Percentiles rank a stretch among this genome's conserved stretches.
phyloP scores from a whole-genome alignment of 805 yeast species.

The Yamadazyma akitaensis region DNA sequence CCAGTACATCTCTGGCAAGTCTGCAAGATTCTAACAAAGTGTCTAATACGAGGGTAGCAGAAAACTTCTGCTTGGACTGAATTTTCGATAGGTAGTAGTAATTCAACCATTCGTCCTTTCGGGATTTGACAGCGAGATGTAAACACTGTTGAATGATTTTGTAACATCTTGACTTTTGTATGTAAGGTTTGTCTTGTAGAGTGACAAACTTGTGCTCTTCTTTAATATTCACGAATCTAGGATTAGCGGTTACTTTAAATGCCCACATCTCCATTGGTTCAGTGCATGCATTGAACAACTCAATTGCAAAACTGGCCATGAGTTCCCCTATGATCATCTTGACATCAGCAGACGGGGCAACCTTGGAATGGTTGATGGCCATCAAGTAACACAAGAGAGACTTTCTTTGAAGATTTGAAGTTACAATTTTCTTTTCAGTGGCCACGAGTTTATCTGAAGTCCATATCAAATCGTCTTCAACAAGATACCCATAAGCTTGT shows the following conservation, averaged over 20 bases:
- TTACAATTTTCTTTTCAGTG: slow-evolving; percentile 54
- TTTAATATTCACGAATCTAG: slow-evolving; percentile 29
- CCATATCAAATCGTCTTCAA: slow-evolving; percentile 91
- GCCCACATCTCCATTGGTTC: slow-evolving; percentile 65
- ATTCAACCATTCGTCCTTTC: slow-evolving; percentile 57
- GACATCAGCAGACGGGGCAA: slow-evolving; percentile 10
- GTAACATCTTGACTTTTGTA: slow-evolving; percentile 26
- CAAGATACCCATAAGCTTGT: slow-evolving; percentile 70
- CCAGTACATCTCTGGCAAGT: slow-evolving; percentile 31
- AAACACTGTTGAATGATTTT: slow-evolving; percentile 43
- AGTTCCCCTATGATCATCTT: slow-evolving; percentile 41
- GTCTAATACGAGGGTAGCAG: slow-evolving; percentile 34
- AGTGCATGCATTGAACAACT: slow-evolving; percentile 56
- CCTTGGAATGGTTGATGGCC: slow-evolving; percentile 52
- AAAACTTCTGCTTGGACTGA: slow-evolving; percentile 44
- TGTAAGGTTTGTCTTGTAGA: slow-evolving; percentile 19
- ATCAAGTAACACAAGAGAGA: slow-evolving; percentile 70
- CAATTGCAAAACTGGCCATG: slow-evolving; percentile 55
- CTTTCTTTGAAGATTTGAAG: slow-evolving; percentile 65
- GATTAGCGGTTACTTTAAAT: slow-evolving; percentile 40
- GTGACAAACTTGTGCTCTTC: slow-evolving; percentile 24
- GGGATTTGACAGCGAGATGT: slow-evolving; percentile 43
- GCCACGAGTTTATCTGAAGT: slow-evolving; percentile 76
- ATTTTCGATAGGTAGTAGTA: slow-evolving; percentile 58
- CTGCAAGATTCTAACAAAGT: slow-evolving; percentile 44